Conservation (phyloP, 2,329 filamentous ascomycete species). For the Domatiomyces catenatus region DNA sequence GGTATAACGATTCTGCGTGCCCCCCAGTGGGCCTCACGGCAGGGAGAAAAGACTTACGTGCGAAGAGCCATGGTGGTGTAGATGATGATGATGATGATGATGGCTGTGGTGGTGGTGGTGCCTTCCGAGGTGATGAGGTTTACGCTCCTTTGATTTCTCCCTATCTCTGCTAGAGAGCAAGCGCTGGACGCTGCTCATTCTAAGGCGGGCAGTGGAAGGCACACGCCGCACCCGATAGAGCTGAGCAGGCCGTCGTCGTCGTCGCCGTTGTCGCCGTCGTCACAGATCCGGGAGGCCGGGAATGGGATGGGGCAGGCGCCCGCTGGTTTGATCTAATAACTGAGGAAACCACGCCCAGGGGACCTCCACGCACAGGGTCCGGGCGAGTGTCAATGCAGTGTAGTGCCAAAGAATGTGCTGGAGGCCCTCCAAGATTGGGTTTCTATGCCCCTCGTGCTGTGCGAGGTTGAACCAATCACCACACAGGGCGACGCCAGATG, state of each 20-base stretch:
- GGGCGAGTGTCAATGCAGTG: not conserved
- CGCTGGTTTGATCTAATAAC: not conserved
- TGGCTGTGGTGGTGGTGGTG: slow-evolving; percentile 6
- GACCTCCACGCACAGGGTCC: not conserved
- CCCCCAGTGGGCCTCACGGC: slow-evolving; percentile 12
- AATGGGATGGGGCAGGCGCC: not conserved
- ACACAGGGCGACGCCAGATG: not conserved
- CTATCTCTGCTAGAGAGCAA: slow-evolving; percentile 28
- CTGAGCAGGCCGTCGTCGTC: no score
- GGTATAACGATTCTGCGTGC: slow-evolving; percentile 8
- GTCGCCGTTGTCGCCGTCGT: no score
- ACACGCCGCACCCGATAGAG: not conserved
- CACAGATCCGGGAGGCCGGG: not conserved
- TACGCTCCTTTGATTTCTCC: slow-evolving; percentile 7
- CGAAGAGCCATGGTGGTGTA: slow-evolving; percentile 3
- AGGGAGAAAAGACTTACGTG: not conserved
- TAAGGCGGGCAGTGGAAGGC: slow-evolving; percentile 1
- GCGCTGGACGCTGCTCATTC: slow-evolving; percentile 28
- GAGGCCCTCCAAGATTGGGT: not conserved
- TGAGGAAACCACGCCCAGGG: not conserved
- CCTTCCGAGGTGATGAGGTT: slow-evolving; percentile 1
- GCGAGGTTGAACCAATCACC: not conserved
- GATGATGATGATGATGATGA: slow-evolving; percentile 1
- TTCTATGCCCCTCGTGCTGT: not conserved
- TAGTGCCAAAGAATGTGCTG: not conserved